phyloP scores from a whole-genome alignment of 2,329 filamentous ascomycete genomes.

The Fusarium concolor region DNA sequence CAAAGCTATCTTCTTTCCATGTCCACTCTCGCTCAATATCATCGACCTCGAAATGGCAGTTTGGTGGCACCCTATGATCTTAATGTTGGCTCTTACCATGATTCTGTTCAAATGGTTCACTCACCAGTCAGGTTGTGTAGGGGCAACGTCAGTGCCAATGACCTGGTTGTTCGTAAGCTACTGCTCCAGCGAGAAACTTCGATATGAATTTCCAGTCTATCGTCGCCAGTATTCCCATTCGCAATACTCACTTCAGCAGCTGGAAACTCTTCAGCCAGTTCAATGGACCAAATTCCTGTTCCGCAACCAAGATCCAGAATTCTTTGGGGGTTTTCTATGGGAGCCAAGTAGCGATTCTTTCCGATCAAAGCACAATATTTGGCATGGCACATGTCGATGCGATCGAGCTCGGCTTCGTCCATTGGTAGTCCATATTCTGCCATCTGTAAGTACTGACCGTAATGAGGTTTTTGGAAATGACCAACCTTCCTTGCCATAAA shows the following conservation, averaged over 20 bases:
- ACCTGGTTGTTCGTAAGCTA: conserved; percentile 20
- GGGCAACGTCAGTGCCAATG: conserved; percentile 39
- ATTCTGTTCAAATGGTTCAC: not conserved
- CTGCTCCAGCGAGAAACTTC: not conserved
- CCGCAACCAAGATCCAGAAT: conserved; percentile 50
- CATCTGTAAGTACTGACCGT: not conserved
- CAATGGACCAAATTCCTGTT: conserved; percentile 50
- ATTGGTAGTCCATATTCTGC: conserved; percentile 56
- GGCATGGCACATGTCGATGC: conserved; percentile 56
- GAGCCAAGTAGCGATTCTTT: conserved; percentile 43
- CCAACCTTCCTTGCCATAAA: conserved; percentile 52
- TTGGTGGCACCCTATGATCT: conserved; percentile 51
- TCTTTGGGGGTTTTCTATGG: conserved; percentile 41
- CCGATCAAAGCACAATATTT: conserved; percentile 50
- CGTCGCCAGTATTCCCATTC: not conserved
- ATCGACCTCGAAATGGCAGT: conserved; percentile 53
- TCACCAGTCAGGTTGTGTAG: conserved; percentile 39
- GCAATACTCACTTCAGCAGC: conserved; percentile 26
- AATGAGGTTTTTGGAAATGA: not conserved
- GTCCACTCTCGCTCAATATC: conserved; percentile 53
- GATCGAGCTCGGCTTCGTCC: conserved; percentile 55
- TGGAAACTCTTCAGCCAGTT: conserved; percentile 52
- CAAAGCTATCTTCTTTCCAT: conserved; percentile 52
- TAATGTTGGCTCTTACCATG: not conserved
- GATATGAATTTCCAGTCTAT: not conserved